Percentiles rank a stretch among this genome's conserved stretches.
Evolutionary conservation across 129 eudicot species (phyloP).

Genomic region (Chrysanthemum lavandulifolium): DNA sequence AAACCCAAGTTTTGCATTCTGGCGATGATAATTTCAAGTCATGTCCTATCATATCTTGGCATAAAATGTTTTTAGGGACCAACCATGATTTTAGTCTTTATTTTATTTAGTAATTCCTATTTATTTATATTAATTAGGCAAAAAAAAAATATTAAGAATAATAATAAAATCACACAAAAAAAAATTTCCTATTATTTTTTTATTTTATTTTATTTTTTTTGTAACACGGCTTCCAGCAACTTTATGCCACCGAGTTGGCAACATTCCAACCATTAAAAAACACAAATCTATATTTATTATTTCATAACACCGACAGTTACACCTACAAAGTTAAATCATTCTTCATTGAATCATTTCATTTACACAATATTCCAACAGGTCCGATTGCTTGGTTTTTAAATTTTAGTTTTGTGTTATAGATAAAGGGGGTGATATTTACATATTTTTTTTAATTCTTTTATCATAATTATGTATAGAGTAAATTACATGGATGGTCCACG

Average conservation of each 20-base stretch:
- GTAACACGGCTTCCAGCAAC: conserved; percentile 22
- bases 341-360: neutral
- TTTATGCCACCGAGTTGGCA: conserved; percentile 22
- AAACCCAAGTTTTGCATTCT: too few species aligned
- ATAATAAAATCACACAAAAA: neutral
- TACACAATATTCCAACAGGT: neutral
- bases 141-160: neutral
- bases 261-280: conserved; percentile 13
- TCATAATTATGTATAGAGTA: too few species aligned
- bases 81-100: too few species aligned
- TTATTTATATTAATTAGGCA: neutral
- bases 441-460: too few species aligned
- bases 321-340: neutral
- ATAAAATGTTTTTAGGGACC: too few species aligned
- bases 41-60: too few species aligned
- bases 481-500: too few species aligned
- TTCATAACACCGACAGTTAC: neutral
- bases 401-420: too few species aligned
- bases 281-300: neutral
- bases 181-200: too few species aligned
- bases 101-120: neutral
- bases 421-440: too few species aligned
- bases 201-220: neutral
- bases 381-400: too few species aligned
- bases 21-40: too few species aligned